These are phyloP conservation scores for Fusarium setosum DNA, from an alignment of 2,329 filamentous ascomycete genomes.

Conservation along the genomic window DNA sequence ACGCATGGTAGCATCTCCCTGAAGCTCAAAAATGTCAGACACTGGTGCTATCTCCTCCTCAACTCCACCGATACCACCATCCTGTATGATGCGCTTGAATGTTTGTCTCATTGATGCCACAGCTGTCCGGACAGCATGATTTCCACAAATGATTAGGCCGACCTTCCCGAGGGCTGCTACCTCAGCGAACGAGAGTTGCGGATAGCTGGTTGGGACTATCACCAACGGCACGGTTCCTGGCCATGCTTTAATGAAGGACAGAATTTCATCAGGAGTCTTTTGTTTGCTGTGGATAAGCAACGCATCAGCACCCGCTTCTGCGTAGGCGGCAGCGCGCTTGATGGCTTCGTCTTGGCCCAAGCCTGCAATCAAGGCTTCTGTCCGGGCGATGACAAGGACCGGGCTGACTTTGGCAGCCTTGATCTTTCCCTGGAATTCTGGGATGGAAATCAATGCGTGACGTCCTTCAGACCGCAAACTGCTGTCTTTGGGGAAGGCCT, in stretches of 20 bases:
- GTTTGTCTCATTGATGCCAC: not conserved
- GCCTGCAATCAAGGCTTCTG: not conserved
- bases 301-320: not conserved
- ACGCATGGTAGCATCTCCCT: not conserved
- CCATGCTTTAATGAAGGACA: not conserved
- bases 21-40: not conserved
- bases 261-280: not conserved
- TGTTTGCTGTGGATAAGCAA: not conserved
- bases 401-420: not conserved
- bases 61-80: not conserved
- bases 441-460: not conserved
- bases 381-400: not conserved
- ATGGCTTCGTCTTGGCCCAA: not conserved
- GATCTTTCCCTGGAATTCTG: not conserved
- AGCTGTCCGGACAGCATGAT: not conserved
- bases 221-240: not conserved
- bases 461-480: not conserved
- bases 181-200: not conserved
- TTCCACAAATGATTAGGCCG: not conserved
- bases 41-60: conserved; percentile 1
- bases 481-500: not conserved
- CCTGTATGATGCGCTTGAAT: not conserved
- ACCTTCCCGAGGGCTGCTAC: not conserved
- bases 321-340: not conserved
- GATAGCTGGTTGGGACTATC: not conserved